Evolutionary conservation across 345 rosid genomes (phyloP).

Genomic region (Eucalyptus coolabah): DNA sequence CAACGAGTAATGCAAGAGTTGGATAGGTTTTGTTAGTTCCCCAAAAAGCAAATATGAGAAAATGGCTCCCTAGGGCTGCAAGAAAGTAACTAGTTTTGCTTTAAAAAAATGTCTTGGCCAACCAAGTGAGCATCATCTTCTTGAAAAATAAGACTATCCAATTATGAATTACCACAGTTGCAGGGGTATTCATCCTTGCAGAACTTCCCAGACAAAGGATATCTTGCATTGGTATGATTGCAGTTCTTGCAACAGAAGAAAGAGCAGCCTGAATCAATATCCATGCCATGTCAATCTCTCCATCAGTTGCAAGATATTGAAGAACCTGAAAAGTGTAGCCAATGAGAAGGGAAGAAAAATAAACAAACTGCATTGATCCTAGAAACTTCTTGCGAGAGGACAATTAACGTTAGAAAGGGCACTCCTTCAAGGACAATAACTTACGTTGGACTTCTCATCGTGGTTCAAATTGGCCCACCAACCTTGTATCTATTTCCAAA

Average conservation of each 20-base stretch:
- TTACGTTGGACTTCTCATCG: constrained; percentile 63
- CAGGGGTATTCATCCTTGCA: constrained; percentile 90
- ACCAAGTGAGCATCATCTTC: background rate
- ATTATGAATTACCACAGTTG: constrained; percentile 48
- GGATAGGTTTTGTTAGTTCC: background rate
- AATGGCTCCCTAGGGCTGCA: background rate
- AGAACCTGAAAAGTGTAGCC: constrained; percentile 28
- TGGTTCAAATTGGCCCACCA: constrained; percentile 71
- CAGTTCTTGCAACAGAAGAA: constrained; percentile 66
- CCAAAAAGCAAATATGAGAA: background rate
- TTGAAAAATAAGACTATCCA: background rate
- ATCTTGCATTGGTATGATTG: constrained; percentile 87
- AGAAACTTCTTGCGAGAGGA: background rate
- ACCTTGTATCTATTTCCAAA: constrained; percentile 39
- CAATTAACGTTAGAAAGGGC: background rate
- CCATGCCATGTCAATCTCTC: constrained; percentile 53
- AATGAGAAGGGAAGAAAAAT: background rate
- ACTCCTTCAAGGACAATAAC: constrained; percentile 2
- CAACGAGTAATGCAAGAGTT: background rate
- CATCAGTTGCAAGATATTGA: constrained; percentile 46
- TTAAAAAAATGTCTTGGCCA: background rate
- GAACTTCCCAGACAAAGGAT: constrained; percentile 68
- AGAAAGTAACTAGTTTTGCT: background rate
- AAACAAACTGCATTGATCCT: background rate
- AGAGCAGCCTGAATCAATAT: constrained; percentile 45